Evolutionary conservation across 2,329 filamentous ascomycete species (phyloP), one percentile per base, ranked within the genome.

Genomic region (Nothophoma quercina): DNA sequence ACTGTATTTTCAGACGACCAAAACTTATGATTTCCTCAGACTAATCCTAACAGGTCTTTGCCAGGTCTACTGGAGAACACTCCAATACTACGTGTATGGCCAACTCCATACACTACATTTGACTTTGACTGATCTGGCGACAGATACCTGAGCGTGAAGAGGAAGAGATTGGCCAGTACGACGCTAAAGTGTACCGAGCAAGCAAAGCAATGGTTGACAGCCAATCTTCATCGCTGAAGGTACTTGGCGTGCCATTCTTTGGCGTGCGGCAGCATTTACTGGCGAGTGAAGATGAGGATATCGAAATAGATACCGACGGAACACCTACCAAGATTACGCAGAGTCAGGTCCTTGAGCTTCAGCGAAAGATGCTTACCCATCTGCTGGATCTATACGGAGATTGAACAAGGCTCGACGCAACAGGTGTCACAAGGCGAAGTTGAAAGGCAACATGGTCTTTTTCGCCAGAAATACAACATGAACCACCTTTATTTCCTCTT

Each of bases 171-270:
- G 67, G 75, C 23, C 76, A 76, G 16, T 88, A 85, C 64, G 85
- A 88, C 58, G 71, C 74, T 44, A 89, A 89, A 64, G 83, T 89
- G 13, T 83, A 88, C 60, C 79, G 76, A 47, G 85, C 85, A 2
- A 81, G 83, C 42, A 72, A 73, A 32, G 76, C 82, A 9, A 88
- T 89, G 86, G 78, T 82, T 0, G 76, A 78, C n/a, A 80, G 81
- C 12, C 83, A 88, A 71, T 78, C 76, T 6, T 69, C 72, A 1
- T 83, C 85, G 58, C 69, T 89, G 38, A 82, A 83, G 50, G 75
- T 71, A 7, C 67, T 88, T 25, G 84, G 69, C 8, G 68, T 72
- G 10, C 70, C 70, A 0, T 73, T 73, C 47, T 73, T 72, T 40
- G 65, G 70, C 7, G 55, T 67, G 7, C 60, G 61, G 35, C 54